Conservation (phyloP, 2,329 filamentous ascomycete species). For the Cercospora sp. region DNA sequence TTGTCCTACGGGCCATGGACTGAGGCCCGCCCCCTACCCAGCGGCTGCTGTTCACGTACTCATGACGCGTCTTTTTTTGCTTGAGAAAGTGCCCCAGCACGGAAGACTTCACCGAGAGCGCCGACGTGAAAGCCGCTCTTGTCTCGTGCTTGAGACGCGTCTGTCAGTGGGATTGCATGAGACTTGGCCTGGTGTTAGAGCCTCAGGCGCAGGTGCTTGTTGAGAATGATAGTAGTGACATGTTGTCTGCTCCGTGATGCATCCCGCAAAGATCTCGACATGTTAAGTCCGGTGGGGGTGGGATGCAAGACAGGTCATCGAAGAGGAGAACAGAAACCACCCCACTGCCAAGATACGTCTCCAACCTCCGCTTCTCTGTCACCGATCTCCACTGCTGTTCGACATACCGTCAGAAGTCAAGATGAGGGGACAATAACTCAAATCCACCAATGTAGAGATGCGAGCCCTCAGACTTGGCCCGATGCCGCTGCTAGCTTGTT, state of each 20-base stretch:
- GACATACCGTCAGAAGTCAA: not conserved
- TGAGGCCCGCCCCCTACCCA: too few species aligned
- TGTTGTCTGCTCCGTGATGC: not conserved
- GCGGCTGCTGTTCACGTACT: too few species aligned
- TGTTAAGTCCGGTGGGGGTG: not conserved
- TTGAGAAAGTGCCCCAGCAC: too few species aligned
- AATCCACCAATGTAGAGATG: not conserved
- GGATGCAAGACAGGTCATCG: not conserved
- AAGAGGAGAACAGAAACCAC: not conserved
- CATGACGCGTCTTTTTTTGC: too few species aligned
- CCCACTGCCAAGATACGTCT: not conserved
- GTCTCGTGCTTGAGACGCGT: too few species aligned
- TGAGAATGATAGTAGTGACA: not conserved
- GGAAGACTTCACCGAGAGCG: too few species aligned
- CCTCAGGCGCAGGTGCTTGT: not conserved
- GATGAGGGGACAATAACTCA: not conserved
- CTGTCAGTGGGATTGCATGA: not conserved
- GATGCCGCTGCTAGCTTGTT: not conserved
- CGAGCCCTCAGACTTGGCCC: not conserved
- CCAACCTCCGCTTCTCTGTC: not conserved
- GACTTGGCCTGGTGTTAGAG: not conserved
- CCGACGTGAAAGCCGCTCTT: too few species aligned
- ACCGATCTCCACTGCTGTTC: not conserved
- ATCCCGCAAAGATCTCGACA: not conserved
- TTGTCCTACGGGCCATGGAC: too few species aligned